phyloP scores from a whole-genome alignment of 306 rosid species.

The Quercus gilva region DNA sequence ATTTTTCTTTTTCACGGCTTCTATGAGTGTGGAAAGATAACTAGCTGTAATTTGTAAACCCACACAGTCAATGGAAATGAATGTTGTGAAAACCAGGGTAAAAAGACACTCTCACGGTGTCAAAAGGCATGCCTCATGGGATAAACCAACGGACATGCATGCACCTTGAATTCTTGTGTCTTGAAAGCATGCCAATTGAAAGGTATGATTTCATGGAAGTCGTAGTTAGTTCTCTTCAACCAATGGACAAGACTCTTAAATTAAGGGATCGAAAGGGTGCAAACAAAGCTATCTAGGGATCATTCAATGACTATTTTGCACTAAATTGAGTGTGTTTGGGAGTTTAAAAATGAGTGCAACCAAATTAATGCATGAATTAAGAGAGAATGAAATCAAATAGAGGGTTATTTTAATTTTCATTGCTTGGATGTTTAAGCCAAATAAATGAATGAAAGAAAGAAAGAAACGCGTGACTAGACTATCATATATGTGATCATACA shows the following conservation, averaged over 20 bases:
- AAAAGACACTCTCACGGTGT: not conserved
- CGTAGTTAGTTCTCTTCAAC: not conserved
- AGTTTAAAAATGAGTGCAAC: too few relatives aligned
- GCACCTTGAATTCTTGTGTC: not conserved
- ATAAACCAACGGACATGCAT: not conserved
- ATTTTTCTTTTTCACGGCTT: not conserved
- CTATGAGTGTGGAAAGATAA: not conserved
- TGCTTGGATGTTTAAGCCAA: too few relatives aligned
- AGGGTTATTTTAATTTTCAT: too few relatives aligned
- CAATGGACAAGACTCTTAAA: not conserved
- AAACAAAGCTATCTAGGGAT: too few relatives aligned
- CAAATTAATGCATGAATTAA: too few relatives aligned
- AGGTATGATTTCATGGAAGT: not conserved
- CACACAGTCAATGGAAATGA: not conserved
- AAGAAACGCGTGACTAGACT: too few relatives aligned
- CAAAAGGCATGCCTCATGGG: not conserved
- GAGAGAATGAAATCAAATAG: too few relatives aligned
- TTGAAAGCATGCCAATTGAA: not conserved
- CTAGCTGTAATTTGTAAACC: not conserved
- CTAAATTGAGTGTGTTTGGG: too few relatives aligned
- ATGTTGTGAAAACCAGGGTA: not conserved
- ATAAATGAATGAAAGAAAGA: too few relatives aligned
- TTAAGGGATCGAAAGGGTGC: not conserved
- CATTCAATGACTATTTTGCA: too few relatives aligned
- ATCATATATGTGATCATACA: too few relatives aligned